phyloP scores from a whole-genome alignment of 371 early-diverging fungal species.

The Actinomucor elegans region DNA sequence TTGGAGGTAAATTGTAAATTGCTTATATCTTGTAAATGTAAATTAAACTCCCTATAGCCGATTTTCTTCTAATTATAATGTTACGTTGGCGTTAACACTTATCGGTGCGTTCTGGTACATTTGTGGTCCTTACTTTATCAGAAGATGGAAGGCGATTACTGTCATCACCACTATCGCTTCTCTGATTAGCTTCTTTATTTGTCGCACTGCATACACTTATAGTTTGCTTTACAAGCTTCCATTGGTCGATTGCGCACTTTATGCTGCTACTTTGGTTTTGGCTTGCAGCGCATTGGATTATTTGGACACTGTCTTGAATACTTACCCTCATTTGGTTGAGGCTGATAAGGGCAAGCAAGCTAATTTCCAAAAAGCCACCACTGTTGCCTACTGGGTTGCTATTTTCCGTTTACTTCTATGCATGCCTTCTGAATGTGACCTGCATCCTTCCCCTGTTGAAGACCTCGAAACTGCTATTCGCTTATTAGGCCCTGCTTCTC shows the following conservation, averaged over 20 bases:
- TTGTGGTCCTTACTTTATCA: conserved; percentile 40
- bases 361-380: conserved; percentile 17
- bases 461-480: conserved; percentile 31
- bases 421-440: conserved; percentile 26
- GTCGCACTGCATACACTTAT: conserved; percentile 14
- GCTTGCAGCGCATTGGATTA: conserved; percentile 42
- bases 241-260: conserved; percentile 40
- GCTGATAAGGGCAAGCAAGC: conserved; percentile 12
- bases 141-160: conserved; percentile 17
- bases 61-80: neutral
- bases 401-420: conserved; percentile 13
- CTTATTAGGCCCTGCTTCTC: conserved; percentile 34
- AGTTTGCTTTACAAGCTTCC: conserved; percentile 22
- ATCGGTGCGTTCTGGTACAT: conserved; percentile 24
- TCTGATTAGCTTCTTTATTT: conserved; percentile 24
- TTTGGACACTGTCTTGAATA: conserved; percentile 36
- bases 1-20: conserved; percentile 19
- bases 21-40: neutral
- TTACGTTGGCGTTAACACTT: conserved; percentile 7
- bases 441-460: conserved; percentile 26
- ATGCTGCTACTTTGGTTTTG: conserved; percentile 35
- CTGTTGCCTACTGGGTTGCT: conserved; percentile 24
- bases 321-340: conserved; percentile 28
- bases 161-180: conserved; percentile 28
- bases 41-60: conserved; percentile 11